phyloP scores from a whole-genome alignment of 805 yeast species.

The Candida methanosorbosa region DNA sequence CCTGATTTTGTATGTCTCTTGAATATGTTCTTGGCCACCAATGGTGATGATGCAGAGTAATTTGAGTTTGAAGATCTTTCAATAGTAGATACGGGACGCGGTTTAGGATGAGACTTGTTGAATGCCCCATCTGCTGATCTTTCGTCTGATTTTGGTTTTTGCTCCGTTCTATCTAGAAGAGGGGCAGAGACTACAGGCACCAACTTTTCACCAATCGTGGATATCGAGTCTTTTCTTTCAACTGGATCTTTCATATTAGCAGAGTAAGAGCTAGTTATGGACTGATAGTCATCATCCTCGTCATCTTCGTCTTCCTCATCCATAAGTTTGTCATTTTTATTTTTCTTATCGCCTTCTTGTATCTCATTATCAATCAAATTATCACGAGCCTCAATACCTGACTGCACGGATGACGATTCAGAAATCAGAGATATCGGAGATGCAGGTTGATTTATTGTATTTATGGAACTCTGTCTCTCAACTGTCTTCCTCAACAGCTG shows the following conservation, averaged over 20 bases:
- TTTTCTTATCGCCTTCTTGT: too few species aligned
- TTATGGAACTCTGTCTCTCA: constrained; percentile 9
- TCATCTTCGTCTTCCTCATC: too few species aligned
- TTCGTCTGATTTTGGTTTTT: not conserved
- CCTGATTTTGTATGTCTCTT: constrained; percentile 57
- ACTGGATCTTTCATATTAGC: constrained; percentile 1
- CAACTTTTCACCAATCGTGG: constrained; percentile 18
- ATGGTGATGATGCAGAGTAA: constrained; percentile 21
- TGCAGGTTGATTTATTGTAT: constrained; percentile 3
- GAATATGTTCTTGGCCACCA: constrained; percentile 40
- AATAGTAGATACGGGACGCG: constrained; percentile 29
- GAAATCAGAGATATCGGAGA: constrained; percentile 14
- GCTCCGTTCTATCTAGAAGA: constrained; percentile 6
- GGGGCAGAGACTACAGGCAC: constrained; percentile 30
- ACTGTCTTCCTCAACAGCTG: constrained; percentile 40
- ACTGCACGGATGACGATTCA: constrained; percentile 10
- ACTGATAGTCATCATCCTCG: constrained; percentile 1
- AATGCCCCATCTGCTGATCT: not conserved
- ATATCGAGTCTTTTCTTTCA: not conserved
- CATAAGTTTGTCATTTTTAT: too few species aligned
- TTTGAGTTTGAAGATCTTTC: constrained; percentile 22
- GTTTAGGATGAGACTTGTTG: constrained; percentile 2
- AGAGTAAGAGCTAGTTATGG: not conserved
- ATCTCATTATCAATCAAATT: not conserved
- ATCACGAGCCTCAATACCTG: not conserved